phyloP scores from a whole-genome alignment of 225 moss, liverwort and hornwort species.

The Straminergon stramineum region DNA sequence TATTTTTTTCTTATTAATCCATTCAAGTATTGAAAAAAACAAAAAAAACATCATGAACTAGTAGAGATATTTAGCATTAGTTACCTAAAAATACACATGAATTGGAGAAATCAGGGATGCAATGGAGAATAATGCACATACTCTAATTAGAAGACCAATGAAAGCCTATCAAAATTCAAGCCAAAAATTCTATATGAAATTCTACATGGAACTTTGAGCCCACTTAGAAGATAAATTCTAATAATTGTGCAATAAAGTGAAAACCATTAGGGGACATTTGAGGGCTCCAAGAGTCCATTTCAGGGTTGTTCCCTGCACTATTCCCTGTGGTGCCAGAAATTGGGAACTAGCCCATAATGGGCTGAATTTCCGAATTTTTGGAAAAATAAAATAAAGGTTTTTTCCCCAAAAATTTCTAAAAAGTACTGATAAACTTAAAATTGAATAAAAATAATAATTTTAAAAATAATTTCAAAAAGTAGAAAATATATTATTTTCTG shows the following conservation, averaged over 20 bases:
- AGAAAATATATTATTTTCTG: too few species aligned
- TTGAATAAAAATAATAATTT: too few species aligned
- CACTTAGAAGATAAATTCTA: neutral
- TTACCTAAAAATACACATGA: neutral
- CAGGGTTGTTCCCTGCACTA: too few species aligned
- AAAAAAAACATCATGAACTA: neutral
- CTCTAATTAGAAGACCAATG: neutral
- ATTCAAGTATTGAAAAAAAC: neutral
- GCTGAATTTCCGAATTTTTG: too few species aligned
- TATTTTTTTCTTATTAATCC: neutral
- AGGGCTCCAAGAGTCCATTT: too few species aligned
- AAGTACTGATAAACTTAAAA: too few species aligned
- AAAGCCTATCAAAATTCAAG: neutral
- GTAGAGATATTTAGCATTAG: neutral
- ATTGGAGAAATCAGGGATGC: neutral
- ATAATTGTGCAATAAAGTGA: neutral
- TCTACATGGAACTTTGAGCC: neutral
- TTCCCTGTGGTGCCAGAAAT: too few species aligned
- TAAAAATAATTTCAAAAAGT: too few species aligned
- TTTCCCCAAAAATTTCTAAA: too few species aligned
- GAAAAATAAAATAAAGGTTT: too few species aligned
- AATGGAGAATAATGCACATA: neutral
- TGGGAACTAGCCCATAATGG: too few species aligned
- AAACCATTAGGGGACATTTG: too few species aligned
- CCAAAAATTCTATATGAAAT: rapidly evolving